Evolutionary conservation across 2,329 filamentous ascomycete species (phyloP).

Genomic region (Colletotrichum australisinense): DNA sequence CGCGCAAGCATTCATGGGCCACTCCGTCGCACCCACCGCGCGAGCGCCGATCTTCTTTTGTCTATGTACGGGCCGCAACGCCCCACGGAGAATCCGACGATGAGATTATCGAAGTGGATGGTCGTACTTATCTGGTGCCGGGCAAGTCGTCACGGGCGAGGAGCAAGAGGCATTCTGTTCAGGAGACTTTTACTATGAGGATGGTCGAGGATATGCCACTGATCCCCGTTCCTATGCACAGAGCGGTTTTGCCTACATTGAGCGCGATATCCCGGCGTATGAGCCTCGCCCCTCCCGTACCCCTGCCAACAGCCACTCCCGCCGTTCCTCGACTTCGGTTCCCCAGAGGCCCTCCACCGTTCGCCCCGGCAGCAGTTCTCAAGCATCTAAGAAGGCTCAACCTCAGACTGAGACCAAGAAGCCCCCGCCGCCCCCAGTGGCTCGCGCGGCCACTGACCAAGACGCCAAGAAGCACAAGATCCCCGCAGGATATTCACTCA

Average conservation of each 20-base stretch:
- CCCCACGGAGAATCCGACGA: constrained; percentile 73
- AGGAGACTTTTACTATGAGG: constrained; percentile 41
- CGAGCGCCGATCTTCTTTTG: constrained; percentile 67
- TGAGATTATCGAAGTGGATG: constrained; percentile 67
- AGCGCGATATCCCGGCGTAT: constrained; percentile 48
- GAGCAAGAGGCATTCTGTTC: constrained; percentile 39
- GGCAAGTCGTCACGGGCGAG: constrained; percentile 57
- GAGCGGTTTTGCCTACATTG: constrained; percentile 54
- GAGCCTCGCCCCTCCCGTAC: constrained; percentile 56
- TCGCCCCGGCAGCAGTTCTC: constrained; percentile 56
- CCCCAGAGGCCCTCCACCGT: constrained; percentile 66
- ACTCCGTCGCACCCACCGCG: constrained; percentile 57
- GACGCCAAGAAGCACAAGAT: constrained; percentile 78
- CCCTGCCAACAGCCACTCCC: constrained; percentile 55
- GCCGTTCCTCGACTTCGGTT: constrained; percentile 60
- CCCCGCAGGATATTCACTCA: constrained; percentile 89
- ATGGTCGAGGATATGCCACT: constrained; percentile 67
- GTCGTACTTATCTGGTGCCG: constrained; percentile 64
- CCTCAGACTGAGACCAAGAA: constrained; percentile 66
- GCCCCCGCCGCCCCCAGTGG: constrained; percentile 50
- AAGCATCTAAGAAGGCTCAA: constrained; percentile 53
- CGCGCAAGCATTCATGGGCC: constrained; percentile 61
- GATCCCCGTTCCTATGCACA: constrained; percentile 68
- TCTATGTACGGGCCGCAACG: constrained; percentile 67
- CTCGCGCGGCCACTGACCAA: constrained; percentile 62